Conservation (phyloP, 352 stramenopile genomes). For the Phytophthora ohioensis region DNA sequence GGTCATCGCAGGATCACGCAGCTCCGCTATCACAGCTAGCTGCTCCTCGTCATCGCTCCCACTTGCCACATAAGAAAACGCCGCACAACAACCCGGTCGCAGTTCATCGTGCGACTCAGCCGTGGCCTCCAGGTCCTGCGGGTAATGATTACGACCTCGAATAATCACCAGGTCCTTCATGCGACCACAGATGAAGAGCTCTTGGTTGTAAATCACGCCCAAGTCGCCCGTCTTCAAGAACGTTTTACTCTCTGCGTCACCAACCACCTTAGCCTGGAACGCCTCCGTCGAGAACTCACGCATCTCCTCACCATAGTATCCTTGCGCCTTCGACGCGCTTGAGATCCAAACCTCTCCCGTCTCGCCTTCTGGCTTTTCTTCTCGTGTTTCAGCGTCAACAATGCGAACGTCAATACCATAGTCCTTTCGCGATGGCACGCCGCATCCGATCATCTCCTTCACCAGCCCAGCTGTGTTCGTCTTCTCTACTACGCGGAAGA, state of each 20-base stretch:
- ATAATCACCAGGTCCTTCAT: constrained; percentile 99
- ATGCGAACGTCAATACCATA: constrained; percentile 95
- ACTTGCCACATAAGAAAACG: constrained; percentile 86
- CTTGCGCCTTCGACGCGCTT: constrained; percentile 92
- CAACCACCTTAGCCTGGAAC: constrained; percentile 89
- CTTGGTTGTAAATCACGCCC: constrained; percentile 95
- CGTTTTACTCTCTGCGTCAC: constrained; percentile 33
- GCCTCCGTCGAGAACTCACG: constrained; percentile 80
- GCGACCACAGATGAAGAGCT: constrained; percentile 98
- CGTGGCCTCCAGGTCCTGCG: constrained; percentile 98
- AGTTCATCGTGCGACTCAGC: constrained; percentile 86
- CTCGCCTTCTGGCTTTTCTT: constrained; percentile 52
- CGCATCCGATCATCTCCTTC: constrained; percentile 95
- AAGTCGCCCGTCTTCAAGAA: constrained; percentile 98
- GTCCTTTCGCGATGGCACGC: constrained; percentile 81
- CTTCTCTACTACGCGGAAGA: constrained; percentile 54
- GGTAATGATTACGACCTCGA: constrained; percentile 99
- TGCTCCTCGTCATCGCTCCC: constrained; percentile 66
- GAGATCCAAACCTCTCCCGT: constrained; percentile 93
- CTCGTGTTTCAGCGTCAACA: constrained; percentile 85
- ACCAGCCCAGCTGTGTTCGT: constrained; percentile 10
- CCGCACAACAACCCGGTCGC: constrained; percentile 95
- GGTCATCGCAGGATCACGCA: constrained; percentile 71
- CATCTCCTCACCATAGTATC: constrained; percentile 92
- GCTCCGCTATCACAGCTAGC: constrained; percentile 79